Conservation (phyloP, 1,284 basidiomycete species). For the Ganoderma resinaceum region DNA sequence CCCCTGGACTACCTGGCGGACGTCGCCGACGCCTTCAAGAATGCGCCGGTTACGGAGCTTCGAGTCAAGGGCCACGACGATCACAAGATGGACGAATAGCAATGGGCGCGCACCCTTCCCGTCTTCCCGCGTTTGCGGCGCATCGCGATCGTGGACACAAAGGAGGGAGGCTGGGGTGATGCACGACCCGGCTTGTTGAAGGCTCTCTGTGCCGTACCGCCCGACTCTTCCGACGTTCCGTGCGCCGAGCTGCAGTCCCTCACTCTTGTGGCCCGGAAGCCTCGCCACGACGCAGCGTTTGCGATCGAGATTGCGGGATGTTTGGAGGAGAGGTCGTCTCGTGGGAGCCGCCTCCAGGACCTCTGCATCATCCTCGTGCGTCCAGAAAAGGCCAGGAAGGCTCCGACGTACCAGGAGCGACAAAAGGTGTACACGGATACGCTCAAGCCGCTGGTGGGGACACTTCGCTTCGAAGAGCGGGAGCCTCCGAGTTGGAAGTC, state of each 20-base stretch:
- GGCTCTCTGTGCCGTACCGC: not conserved
- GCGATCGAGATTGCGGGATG: not conserved
- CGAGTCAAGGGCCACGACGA: not conserved
- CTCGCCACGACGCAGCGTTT: not conserved
- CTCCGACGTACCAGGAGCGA: not conserved
- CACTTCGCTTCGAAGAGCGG: not conserved
- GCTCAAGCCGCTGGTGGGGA: not conserved
- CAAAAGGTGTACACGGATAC: not conserved
- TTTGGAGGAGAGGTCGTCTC: not conserved
- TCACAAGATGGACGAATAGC: not conserved
- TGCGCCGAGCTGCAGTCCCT: not conserved
- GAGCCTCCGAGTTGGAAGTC: not conserved
- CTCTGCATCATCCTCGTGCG: not conserved
- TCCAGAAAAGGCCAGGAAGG: not conserved
- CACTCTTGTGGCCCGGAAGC: not conserved
- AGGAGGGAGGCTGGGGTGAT: not conserved
- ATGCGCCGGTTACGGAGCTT: not conserved
- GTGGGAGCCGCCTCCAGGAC: not conserved
- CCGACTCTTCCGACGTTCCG: not conserved
- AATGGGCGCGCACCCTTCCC: not conserved
- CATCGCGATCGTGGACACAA: not conserved
- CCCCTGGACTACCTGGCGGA: constrained; percentile 2
- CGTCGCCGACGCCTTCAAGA: not conserved
- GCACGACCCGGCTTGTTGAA: not conserved
- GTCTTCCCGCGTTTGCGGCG: not conserved